Conservation (phyloP, 352 stramenopile genomes). For the Phytopythium chamaehyphon region DNA sequence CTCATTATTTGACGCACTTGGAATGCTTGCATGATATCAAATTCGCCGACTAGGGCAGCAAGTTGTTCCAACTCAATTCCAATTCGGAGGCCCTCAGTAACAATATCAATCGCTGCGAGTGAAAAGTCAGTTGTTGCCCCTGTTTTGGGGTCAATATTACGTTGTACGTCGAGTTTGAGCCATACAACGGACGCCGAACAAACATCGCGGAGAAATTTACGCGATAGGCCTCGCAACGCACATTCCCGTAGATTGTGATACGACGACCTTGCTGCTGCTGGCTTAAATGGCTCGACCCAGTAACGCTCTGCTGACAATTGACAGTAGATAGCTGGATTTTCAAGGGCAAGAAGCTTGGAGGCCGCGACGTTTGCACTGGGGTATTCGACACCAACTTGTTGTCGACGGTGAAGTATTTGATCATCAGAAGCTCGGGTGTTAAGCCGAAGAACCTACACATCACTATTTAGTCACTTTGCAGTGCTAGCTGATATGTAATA, state of each 20-base stretch:
- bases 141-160: constrained; percentile 2
- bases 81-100: constrained; percentile 51
- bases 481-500: no score
- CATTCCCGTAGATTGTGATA: constrained; percentile 33
- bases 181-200: constrained; percentile 46
- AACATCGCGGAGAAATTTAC: constrained; percentile 35
- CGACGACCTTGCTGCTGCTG: constrained; percentile 9
- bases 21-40: constrained; percentile 36
- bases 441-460: constrained; percentile 37
- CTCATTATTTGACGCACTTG: constrained; percentile 23
- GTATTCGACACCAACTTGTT: constrained; percentile 49
- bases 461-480: not conserved
- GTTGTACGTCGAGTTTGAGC: constrained; percentile 59
- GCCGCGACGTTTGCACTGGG: constrained; percentile 11
- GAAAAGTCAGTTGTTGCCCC: not conserved
- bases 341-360: constrained; percentile 52
- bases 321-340: constrained; percentile 60
- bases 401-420: constrained; percentile 55
- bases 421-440: constrained; percentile 41
- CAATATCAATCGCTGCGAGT: constrained; percentile 46
- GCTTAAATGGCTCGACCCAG: constrained; percentile 9
- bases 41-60: constrained; percentile 32
- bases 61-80: constrained; percentile 61
- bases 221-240: constrained; percentile 20
- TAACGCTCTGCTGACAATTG: constrained; percentile 40